Conservation (phyloP, 495 filamentous ascomycete genomes). For the Penicillium argentinense region DNA sequence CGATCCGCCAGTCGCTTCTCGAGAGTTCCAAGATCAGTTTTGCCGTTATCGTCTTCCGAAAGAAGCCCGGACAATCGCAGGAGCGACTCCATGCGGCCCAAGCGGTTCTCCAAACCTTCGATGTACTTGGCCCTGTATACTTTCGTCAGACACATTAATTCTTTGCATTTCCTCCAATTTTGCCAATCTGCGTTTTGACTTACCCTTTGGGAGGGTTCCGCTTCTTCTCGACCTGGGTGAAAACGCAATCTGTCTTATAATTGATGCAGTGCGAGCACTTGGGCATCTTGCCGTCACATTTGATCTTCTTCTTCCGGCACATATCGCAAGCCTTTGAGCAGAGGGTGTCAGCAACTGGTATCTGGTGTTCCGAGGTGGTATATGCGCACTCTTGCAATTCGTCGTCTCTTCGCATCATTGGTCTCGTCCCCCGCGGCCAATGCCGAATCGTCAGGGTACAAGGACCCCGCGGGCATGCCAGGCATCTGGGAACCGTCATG, state of each 20-base stretch:
- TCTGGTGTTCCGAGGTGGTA: not conserved
- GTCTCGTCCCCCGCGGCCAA: constrained; percentile 57
- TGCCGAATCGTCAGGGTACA: constrained; percentile 57
- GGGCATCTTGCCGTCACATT: constrained; percentile 96
- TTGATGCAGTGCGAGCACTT: constrained; percentile 95
- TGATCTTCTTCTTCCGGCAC: constrained; percentile 99
- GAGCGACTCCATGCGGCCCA: constrained; percentile 90
- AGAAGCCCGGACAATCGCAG: constrained; percentile 84
- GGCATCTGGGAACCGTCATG: constrained; percentile 61
- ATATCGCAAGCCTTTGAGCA: constrained; percentile 84
- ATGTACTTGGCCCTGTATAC: constrained; percentile 87
- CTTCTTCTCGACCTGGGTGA: constrained; percentile 98
- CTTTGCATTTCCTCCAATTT: not conserved
- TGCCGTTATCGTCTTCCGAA: constrained; percentile 81
- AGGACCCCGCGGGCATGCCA: constrained; percentile 56
- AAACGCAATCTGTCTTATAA: constrained; percentile 97
- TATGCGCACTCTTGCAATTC: constrained; percentile 77
- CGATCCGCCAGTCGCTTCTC: constrained; percentile 80
- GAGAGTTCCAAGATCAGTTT: constrained; percentile 83
- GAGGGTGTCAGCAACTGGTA: not conserved
- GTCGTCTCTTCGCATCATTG: constrained; percentile 81
- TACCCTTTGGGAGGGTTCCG: constrained; percentile 96
- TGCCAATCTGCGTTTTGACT: constrained; percentile 18
- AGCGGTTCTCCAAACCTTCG: constrained; percentile 91
- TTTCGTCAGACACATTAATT: constrained; percentile 6